Evolutionary conservation across 495 filamentous ascomycete genomes (phyloP), one percentile per base, ranked within the genome.

Genomic region (Stereocaulon alpinum): DNA sequence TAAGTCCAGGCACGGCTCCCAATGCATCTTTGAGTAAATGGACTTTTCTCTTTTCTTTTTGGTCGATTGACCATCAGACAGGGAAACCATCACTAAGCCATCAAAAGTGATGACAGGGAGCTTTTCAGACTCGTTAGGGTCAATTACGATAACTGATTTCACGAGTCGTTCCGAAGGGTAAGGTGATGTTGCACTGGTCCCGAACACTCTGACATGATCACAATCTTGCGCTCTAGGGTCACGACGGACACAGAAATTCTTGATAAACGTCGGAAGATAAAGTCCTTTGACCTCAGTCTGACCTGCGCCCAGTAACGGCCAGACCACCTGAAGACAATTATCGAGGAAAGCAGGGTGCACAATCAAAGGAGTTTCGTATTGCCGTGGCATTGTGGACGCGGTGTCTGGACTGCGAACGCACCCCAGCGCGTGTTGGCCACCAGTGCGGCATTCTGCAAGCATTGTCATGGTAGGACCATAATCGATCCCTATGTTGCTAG

Each of bases 1-100:
- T 56, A 70, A 60, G 67, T 72, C 70, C 49, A 61, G 68, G 59
- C 76, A 73, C 0, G 71, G 77, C 61, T 81, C 78, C 74, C 77
- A 82, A 24, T 78, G 73, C 18, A 79, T 55, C 63, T 78, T 81
- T 12, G 52, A 55, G 60, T 77, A 82, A 1, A 29, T 49, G 2
- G 47, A 34, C 32, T 27, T 49, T 24, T 49, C 47, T 24, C 20
- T 49, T 29, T 24, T 49, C 47, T 49, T 22, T 29, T 24, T 49
- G 47, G 18, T 49, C 14, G 47, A 27, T 11, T 49, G 47, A 6
- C 47, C 47, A 29, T 49, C 47, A 49, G 47, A 49, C 4, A 49
- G 47, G 2, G 47, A 49, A 4, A 49, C 47, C 47, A 49, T 18
- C 2, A 49, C 47, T 29, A 49, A 10, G 6, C 47, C 47, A 24